Evolutionary conservation across 1,284 basidiomycete genomes (phyloP).

Genomic region (Microbotryum saponariae): DNA sequence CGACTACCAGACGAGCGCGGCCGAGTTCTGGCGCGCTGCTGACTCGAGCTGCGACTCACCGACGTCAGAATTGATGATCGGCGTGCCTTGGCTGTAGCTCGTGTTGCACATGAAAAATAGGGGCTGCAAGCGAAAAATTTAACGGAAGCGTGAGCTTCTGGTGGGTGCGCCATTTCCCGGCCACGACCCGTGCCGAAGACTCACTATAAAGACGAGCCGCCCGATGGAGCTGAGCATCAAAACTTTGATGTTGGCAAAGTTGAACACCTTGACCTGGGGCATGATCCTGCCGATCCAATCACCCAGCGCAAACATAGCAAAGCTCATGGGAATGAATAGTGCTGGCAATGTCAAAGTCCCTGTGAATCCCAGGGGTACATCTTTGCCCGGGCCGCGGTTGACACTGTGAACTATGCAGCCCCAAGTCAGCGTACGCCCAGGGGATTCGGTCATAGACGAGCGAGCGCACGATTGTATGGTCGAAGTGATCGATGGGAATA

Average conservation of each 20-base stretch:
- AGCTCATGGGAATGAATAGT: constrained; percentile 34
- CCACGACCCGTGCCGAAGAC: not conserved
- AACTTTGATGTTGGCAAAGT: constrained; percentile 22
- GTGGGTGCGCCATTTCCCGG: not conserved
- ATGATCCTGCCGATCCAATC: constrained; percentile 37
- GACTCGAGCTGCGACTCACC: constrained; percentile 17
- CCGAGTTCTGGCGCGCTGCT: too few species aligned
- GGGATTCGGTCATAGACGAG: constrained; percentile 13
- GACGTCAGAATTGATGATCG: constrained; percentile 33
- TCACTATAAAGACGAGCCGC: constrained; percentile 34
- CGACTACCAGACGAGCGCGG: too few species aligned
- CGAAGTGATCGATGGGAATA: constrained; percentile 37
- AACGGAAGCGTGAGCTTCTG: not conserved
- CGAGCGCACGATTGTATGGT: constrained; percentile 16
- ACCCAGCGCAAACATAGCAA: constrained; percentile 36
- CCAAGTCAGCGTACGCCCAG: not conserved
- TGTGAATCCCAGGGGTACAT: not conserved
- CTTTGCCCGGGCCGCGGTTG: not conserved
- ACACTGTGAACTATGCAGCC: not conserved
- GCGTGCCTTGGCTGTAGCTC: constrained; percentile 13
- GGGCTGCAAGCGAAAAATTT: constrained; percentile 20
- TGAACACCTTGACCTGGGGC: constrained; percentile 29
- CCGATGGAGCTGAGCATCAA: constrained; percentile 21
- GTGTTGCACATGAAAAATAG: constrained; percentile 37
- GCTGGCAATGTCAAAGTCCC: constrained; percentile 13